Evolutionary conservation across 2,329 filamentous ascomycete genomes (phyloP).

Genomic region (Xylaria sp.): DNA sequence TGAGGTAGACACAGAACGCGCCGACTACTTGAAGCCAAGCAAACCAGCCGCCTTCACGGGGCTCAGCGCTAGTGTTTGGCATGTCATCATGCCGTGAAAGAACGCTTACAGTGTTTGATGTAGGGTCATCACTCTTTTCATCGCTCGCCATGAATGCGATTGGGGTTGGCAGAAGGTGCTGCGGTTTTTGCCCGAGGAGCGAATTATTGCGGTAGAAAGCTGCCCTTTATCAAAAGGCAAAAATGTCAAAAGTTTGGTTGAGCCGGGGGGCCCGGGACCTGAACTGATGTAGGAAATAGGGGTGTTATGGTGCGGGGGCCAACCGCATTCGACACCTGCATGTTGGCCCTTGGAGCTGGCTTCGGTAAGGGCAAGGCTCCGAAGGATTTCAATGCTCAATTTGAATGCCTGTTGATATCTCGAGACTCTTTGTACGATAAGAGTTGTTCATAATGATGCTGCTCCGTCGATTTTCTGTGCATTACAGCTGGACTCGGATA

Average conservation of each 20-base stretch:
- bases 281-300: background rate
- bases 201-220: background rate
- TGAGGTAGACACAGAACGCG: constrained; percentile 31
- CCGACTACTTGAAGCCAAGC: constrained; percentile 34
- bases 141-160: background rate
- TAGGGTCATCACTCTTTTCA: constrained; percentile 1
- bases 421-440: no score
- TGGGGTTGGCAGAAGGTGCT: background rate
- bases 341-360: background rate
- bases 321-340: background rate
- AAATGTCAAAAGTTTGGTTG: background rate
- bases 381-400: background rate
- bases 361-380: background rate
- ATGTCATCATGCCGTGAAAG: background rate
- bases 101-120: background rate
- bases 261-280: background rate
- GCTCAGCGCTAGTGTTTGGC: background rate
- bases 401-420: no score
- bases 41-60: background rate
- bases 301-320: background rate
- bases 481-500: no score
- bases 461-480: no score
- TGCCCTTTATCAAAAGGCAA: background rate
- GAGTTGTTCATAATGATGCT: no score
- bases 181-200: background rate